Evolutionary conservation across 2,329 filamentous ascomycete genomes (phyloP).

Genomic region (Coleophoma cylindrospora): DNA sequence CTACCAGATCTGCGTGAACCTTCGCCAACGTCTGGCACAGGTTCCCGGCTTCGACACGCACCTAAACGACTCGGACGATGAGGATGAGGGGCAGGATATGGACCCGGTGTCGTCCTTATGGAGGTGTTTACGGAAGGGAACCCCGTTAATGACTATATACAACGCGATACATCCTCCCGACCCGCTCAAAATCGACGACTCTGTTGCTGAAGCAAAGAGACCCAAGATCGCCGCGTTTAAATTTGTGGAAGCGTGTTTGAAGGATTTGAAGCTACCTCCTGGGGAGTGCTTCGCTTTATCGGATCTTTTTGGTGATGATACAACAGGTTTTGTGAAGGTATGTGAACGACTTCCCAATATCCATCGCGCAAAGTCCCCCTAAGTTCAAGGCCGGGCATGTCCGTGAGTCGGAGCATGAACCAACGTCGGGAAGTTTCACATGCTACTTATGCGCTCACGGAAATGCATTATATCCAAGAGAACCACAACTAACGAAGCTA

Average conservation of each 20-base stretch:
- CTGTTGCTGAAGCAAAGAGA: constrained; percentile 63
- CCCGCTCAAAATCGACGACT: constrained; percentile 62
- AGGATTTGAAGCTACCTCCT: constrained; percentile 72
- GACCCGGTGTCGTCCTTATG: constrained; percentile 90
- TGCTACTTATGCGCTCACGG: neutral
- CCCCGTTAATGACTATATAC: constrained; percentile 83
- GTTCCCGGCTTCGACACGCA: constrained; percentile 80
- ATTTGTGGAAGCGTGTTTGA: constrained; percentile 85
- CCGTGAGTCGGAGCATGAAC: neutral
- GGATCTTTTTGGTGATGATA: constrained; percentile 90
- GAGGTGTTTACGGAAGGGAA: constrained; percentile 78
- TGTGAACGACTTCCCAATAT: neutral
- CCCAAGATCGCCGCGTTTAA: constrained; percentile 87
- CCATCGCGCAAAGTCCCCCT: neutral
- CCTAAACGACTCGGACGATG: constrained; percentile 66
- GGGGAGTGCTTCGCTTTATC: constrained; percentile 87
- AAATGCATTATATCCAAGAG: neutral
- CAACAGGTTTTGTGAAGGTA: constrained; percentile 94
- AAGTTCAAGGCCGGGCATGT: neutral
- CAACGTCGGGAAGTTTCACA: neutral
- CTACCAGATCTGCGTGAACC: constrained; percentile 88
- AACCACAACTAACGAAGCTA: neutral
- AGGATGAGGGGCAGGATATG: constrained; percentile 58
- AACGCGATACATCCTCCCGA: constrained; percentile 73
- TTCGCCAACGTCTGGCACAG: constrained; percentile 75